A percentile compares a stretch with the other conserved stretches of the same genome.
Evolutionary conservation across 805 yeast species (phyloP).

Genomic region (Sugiyamaella americana): DNA sequence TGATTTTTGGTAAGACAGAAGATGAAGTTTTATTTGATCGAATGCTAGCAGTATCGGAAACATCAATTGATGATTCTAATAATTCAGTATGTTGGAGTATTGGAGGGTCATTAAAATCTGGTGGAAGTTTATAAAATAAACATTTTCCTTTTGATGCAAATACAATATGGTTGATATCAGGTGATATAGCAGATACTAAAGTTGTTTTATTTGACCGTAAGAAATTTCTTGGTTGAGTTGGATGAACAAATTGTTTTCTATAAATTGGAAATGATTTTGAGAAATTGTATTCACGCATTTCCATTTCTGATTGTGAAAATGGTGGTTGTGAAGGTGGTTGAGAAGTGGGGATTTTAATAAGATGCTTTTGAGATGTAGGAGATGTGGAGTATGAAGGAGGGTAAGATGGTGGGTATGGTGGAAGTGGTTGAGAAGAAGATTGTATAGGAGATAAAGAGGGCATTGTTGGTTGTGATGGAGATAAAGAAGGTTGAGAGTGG

Average conservation of each 20-base stretch:
- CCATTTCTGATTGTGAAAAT: conserved; percentile 12
- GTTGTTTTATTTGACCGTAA: conserved; percentile 38
- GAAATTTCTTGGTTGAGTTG: conserved; percentile 47
- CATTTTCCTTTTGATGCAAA: conserved; percentile 62
- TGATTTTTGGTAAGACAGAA: too few relatives aligned
- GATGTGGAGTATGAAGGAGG: background rate
- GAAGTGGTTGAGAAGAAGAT: background rate
- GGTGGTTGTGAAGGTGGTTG: background rate
- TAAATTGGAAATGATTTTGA: conserved; percentile 80
- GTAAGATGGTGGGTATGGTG: background rate
- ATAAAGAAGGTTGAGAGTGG: background rate
- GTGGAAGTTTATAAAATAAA: conserved; percentile 58
- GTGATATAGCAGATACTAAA: conserved; percentile 55
- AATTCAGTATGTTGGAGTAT: conserved; percentile 35
- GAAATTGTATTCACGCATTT: conserved; percentile 39
- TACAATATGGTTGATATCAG: conserved; percentile 59
- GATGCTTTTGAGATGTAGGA: background rate
- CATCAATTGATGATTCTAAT: conserved; percentile 8
- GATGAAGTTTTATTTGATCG: background rate
- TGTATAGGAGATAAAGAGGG: background rate
- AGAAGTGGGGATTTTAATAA: background rate
- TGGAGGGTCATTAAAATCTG: conserved; percentile 47
- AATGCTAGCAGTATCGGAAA: background rate
- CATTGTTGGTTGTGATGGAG: background rate
- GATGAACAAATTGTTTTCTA: conserved; percentile 51